These are phyloP conservation scores for Lepidium campestre DNA, from an alignment of 441 rosid species.

Conservation along the genomic window DNA sequence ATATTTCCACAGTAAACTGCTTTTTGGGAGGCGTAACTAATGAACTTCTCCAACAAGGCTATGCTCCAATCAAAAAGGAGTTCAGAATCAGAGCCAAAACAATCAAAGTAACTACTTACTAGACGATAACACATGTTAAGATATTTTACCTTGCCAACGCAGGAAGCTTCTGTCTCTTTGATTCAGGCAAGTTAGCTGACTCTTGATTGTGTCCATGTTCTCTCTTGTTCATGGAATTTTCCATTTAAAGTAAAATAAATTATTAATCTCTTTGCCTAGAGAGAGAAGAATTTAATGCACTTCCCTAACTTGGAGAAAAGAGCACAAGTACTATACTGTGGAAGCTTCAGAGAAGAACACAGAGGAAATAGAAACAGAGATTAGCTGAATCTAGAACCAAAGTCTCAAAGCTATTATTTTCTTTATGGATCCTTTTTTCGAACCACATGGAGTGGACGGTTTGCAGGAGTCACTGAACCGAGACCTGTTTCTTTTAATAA, in stretches of 20 bases:
- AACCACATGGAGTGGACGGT: conserved; percentile 39
- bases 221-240: conserved; percentile 61
- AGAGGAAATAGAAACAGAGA: conserved; percentile 15
- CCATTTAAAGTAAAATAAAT: conserved; percentile 41
- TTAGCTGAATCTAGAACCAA: conserved; percentile 26
- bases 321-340: conserved; percentile 18
- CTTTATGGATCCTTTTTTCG: conserved; percentile 14
- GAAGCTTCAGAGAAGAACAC: conserved; percentile 37
- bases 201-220: conserved; percentile 46
- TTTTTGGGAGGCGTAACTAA: not conserved
- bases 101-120: not conserved
- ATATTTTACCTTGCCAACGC: conserved; percentile 71
- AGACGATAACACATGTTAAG: not conserved
- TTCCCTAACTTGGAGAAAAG: conserved; percentile 12
- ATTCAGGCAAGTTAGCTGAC: conserved; percentile 37
- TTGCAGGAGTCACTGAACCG: conserved; percentile 19
- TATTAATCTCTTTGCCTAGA: not conserved
- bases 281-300: not conserved
- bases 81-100: conserved; percentile 1
- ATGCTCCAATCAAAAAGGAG: not conserved
- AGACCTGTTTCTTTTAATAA: conserved; percentile 25
- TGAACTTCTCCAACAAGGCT: not conserved
- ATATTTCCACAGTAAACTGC: not conserved
- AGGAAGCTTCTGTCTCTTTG: conserved; percentile 75
- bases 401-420: conserved; percentile 12